Percentiles rank a stretch among this genome's conserved stretches.
Conservation (phyloP, 306 rosid species). For the Ochetophila trinervis region DNA sequence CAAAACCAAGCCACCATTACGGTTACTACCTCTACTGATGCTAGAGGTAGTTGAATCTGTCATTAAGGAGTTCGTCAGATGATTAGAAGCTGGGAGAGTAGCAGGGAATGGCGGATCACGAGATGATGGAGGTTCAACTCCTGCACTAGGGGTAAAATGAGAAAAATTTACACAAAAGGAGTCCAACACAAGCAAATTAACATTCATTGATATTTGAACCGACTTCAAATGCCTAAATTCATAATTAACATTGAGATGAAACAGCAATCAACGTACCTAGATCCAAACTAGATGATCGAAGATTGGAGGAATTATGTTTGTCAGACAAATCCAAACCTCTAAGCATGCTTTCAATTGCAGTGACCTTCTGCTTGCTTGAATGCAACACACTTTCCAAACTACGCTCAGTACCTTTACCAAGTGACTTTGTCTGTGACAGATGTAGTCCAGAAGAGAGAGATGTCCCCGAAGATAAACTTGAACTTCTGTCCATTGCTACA, state of each 20-base stretch:
- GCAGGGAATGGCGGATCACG: conserved; percentile 99
- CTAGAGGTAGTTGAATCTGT: conserved; percentile 59
- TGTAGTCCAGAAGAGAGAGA: conserved; percentile 67
- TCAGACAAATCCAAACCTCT: conserved; percentile 94
- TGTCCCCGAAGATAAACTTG: conserved; percentile 77
- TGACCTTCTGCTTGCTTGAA: conserved; percentile 97
- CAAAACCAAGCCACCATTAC: conserved; percentile 82
- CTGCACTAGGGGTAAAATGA: conserved; percentile 94
- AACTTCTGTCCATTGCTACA: conserved; percentile 96
- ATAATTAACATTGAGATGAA: conserved; percentile 14
- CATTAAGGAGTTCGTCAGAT: conserved; percentile 50
- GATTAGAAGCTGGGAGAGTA: conserved; percentile 73
- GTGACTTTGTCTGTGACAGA: conserved; percentile 72
- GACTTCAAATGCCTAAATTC: conserved; percentile 22
- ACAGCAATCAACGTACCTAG: conserved; percentile 68
- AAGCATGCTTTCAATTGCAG: conserved; percentile 98
- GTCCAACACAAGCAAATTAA: conserved; percentile 19
- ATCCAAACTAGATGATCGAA: conserved; percentile 91
- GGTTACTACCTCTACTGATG: conserved; percentile 60
- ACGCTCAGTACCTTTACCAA: conserved; percentile 71
- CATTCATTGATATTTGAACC: conserved; percentile 7
- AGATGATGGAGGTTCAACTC: conserved; percentile 99
- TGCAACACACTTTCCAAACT: conserved; percentile 94
- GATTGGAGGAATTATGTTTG: conserved; percentile 57
- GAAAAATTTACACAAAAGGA: conserved; percentile 59